Base-by-base conservation (phyloP, 176 grass and related monocot genomes). In the Oryza australiensis region DNA sequence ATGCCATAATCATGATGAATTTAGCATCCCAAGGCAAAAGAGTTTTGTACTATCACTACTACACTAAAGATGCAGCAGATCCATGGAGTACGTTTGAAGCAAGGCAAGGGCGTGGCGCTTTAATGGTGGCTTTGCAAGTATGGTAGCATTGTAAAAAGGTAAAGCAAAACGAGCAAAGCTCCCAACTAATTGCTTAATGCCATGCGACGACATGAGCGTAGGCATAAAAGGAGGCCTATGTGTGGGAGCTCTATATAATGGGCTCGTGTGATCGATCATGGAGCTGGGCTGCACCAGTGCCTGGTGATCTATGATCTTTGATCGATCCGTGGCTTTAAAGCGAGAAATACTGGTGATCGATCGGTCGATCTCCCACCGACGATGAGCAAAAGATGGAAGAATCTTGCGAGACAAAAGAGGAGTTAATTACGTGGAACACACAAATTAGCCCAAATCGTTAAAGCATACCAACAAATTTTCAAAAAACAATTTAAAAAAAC, bases 41-140 rank as follows among this genome's bases (percentile, higher is more conserved):
- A 3, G 32, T 30, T 55, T 55, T 55, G 49, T 55, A 55, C 49
- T 55, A 22, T 55, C 5, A 22, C 5, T 37, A 55, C 27, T 30
- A 55, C 16, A 55, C 18, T 55, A 55, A 55, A 65, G 11, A 28
- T 45, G 62, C 26, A 74, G 62, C 26, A 74, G 34, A 79, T 84
- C 22, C 68, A 18, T 84, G 62, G 75, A 74, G 81, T 80, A n/a
- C 16, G 62, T 20, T 9, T 9, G 24, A 88, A 84, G 81, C 86
- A 83, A 84, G 10, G 73, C 62, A 77, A 83, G 12, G 55, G 26
- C 66, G 16, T 71, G 66, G 26, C 42, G 14, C 75, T 83, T 88
- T 73, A 24, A 57, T 70, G 3, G 42, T 26, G 41, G 76, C 74
- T 88, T 84, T 84, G 80, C 75, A 42, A 62, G 68, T 9, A 18